Conservation (phyloP, 1,139 yeast genomes). For the Petasospora fabianii region DNA sequence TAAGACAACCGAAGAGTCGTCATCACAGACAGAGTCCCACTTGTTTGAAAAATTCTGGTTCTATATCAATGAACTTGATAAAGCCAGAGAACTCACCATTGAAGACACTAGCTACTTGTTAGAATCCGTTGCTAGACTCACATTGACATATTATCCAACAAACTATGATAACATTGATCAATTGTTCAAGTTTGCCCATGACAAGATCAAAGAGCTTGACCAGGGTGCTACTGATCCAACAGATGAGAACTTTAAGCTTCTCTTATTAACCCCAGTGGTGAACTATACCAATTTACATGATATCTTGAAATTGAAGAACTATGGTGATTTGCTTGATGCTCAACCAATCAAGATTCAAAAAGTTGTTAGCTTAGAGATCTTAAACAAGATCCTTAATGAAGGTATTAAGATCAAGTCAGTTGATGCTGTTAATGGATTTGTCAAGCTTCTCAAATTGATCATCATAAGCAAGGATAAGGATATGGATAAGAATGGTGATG, state of each 20-base stretch:
- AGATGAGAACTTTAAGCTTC: slow-evolving; percentile 46
- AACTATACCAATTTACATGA: slow-evolving; percentile 23
- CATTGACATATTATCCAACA: slow-evolving; percentile 65
- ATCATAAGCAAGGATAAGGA: slow-evolving; percentile 16
- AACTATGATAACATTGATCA: slow-evolving; percentile 58
- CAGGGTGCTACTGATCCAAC: slow-evolving; percentile 30
- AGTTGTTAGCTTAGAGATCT: slow-evolving; percentile 24
- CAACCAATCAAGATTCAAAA: slow-evolving; percentile 27
- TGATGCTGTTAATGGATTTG: slow-evolving; percentile 26
- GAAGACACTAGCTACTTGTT: slow-evolving; percentile 65
- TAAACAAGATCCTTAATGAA: slow-evolving; percentile 23
- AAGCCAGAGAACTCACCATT: slow-evolving; percentile 55
- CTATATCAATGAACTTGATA: slow-evolving; percentile 52
- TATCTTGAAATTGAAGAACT: slow-evolving; percentile 19
- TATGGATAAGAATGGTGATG: slow-evolving; percentile 17
- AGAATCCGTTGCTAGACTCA: slow-evolving; percentile 59
- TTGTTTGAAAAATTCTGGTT: slow-evolving; percentile 63
- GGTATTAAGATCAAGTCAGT: slow-evolving; percentile 23
- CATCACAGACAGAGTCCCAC: slow-evolving; percentile 19
- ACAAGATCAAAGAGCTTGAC: slow-evolving; percentile 35
- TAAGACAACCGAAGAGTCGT: slow-evolving; percentile 3
- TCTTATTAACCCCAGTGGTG: slow-evolving; percentile 57
- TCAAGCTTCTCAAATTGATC: slow-evolving; percentile 23
- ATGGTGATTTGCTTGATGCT: slow-evolving; percentile 18
- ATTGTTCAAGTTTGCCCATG: slow-evolving; percentile 56